Conservation (phyloP, 331 rosid species). For the Stylosanthes scabra region DNA sequence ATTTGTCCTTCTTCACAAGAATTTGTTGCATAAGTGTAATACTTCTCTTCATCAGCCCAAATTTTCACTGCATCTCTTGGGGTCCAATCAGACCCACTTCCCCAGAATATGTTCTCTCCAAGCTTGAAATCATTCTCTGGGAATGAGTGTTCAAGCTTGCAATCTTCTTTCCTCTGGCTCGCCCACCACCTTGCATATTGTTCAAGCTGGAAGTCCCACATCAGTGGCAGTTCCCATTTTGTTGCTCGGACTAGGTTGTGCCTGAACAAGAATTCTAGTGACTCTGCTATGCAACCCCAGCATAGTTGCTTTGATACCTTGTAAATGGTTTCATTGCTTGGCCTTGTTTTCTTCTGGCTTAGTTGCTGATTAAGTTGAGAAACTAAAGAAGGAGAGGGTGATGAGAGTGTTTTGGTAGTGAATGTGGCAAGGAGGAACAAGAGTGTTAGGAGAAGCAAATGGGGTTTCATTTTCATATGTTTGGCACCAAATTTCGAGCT, state of each 20-base stretch:
- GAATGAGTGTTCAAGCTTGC: conserved; percentile 76
- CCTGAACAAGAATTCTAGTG: conserved; percentile 64
- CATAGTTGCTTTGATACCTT: conserved; percentile 76
- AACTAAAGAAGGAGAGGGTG: conserved; percentile 7
- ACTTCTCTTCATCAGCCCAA: conserved; percentile 80
- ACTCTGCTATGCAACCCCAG: conserved; percentile 76
- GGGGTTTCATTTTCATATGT: conserved; percentile 47
- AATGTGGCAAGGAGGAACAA: conserved; percentile 41
- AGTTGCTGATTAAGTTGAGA: conserved; percentile 25
- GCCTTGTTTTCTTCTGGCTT: conserved; percentile 22
- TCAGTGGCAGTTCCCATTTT: conserved; percentile 71
- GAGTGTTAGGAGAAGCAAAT: conserved; percentile 22
- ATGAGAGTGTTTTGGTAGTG: conserved; percentile 26
- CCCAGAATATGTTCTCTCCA: conserved; percentile 94
- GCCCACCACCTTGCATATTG: conserved; percentile 87
- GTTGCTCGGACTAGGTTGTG: conserved; percentile 75
- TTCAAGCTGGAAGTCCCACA: conserved; percentile 78
- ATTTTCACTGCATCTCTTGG: conserved; percentile 67
- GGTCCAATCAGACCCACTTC: conserved; percentile 75
- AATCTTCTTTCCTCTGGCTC: conserved; percentile 63
- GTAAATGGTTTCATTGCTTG: conserved; percentile 70
- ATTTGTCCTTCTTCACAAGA: conserved; percentile 65
- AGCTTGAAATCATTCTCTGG: conserved; percentile 73
- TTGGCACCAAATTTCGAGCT: conserved; percentile 33
- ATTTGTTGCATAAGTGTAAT: conserved; percentile 62